Evolutionary conservation across 2,329 filamentous ascomycete species (phyloP).

Genomic region (Fusarium miscanthi): DNA sequence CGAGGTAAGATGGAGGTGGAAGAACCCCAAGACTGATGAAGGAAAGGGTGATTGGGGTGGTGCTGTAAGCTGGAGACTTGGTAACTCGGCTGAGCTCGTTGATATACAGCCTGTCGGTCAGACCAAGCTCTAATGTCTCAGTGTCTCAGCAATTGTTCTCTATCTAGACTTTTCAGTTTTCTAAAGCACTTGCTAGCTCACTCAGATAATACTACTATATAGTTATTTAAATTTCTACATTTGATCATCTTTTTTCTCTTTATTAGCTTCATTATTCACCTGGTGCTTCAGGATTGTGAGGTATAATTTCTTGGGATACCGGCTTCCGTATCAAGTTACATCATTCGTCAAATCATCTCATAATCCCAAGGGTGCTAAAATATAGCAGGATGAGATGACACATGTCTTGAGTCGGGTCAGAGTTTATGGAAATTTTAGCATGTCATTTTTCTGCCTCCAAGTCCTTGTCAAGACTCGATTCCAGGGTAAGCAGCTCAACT

Average conservation of each 20-base stretch:
- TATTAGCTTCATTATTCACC: too few relatives aligned
- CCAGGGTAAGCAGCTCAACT: neutral
- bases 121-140: conserved; percentile 30
- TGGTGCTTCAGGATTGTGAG: too few relatives aligned
- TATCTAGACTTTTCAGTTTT: neutral
- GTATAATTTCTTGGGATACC: too few relatives aligned
- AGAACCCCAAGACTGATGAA: conserved; percentile 42
- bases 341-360: too few relatives aligned
- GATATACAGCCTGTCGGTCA: conserved; percentile 23
- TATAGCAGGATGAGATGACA: too few relatives aligned
- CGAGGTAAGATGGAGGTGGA: conserved; percentile 64
- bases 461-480: neutral
- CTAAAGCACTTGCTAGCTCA: neutral
- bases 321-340: too few relatives aligned
- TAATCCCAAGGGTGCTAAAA: too few relatives aligned
- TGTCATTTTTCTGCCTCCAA: accelerated
- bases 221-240: too few relatives aligned
- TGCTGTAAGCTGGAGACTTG: conserved; percentile 54
- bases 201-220: too few relatives aligned
- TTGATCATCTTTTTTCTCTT: too few relatives aligned
- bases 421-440: too few relatives aligned
- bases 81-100: conserved; percentile 43
- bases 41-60: conserved; percentile 43
- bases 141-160: accelerated
- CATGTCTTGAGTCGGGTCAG: too few relatives aligned